These are phyloP conservation scores for Phytopythium vexans DNA, from an alignment of 352 stramenopile species.

Conservation along the genomic window DNA sequence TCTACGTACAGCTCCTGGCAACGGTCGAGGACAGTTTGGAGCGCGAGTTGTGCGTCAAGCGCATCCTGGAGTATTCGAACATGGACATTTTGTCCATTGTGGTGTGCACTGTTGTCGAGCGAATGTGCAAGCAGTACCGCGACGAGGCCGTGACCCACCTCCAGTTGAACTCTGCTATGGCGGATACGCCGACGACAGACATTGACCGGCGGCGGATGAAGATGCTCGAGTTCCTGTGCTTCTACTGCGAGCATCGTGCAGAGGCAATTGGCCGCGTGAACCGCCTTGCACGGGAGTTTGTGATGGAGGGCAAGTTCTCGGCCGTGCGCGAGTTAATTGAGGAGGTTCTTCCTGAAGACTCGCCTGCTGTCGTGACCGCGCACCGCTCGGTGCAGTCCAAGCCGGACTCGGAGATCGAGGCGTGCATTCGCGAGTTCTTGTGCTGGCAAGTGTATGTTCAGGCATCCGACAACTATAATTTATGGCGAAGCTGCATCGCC, in stretches of 20 bases:
- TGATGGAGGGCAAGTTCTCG: constrained; percentile 65
- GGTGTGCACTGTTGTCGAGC: constrained; percentile 49
- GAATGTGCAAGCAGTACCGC: constrained; percentile 35
- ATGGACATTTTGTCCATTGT: constrained; percentile 68
- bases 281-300: constrained; percentile 62
- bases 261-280: constrained; percentile 62
- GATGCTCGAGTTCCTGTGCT: constrained; percentile 69
- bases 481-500: constrained; percentile 64
- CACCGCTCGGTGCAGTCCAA: constrained; percentile 41
- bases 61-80: constrained; percentile 58
- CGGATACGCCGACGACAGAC: constrained; percentile 24
- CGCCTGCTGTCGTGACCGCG: constrained; percentile 55
- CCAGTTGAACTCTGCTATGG: constrained; percentile 19
- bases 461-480: constrained; percentile 59
- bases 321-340: constrained; percentile 58
- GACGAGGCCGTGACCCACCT: constrained; percentile 20
- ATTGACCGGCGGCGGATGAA: constrained; percentile 64
- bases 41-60: constrained; percentile 64
- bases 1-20: constrained; percentile 75
- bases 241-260: constrained; percentile 63
- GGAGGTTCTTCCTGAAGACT: constrained; percentile 63
- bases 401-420: constrained; percentile 48
- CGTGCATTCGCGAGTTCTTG: constrained; percentile 52
- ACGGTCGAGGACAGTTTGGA: constrained; percentile 60
- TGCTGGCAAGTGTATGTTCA: constrained; percentile 75